phyloP scores from a whole-genome alignment of 345 rosid genomes.

The Lenwebbia sp. region DNA sequence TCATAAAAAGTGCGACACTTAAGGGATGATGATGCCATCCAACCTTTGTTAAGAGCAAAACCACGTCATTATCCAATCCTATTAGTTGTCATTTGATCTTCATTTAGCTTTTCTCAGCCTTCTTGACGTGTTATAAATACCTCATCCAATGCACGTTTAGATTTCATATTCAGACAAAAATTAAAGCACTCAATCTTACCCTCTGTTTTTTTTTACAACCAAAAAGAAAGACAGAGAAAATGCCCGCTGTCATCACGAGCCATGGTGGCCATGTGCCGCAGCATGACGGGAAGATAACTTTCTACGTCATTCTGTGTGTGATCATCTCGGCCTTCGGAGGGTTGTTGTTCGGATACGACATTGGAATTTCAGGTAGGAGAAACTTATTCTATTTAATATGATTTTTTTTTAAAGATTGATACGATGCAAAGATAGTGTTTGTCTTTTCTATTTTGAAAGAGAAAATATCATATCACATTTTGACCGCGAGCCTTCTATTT shows the following conservation, averaged over 20 bases:
- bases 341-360: constrained; percentile 10
- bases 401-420: neutral
- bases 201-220: neutral
- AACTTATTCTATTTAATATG: neutral
- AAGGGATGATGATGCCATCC: neutral
- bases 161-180: neutral
- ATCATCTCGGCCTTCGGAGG: constrained; percentile 55
- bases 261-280: constrained; percentile 12
- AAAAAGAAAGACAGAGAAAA: neutral
- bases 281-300: constrained; percentile 25
- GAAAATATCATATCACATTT: neutral
- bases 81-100: neutral
- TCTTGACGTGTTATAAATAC: neutral
- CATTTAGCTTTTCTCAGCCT: neutral
- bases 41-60: neutral
- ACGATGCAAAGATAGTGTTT: neutral
- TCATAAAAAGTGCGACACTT: neutral
- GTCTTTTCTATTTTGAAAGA: neutral
- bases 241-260: constrained; percentile 21
- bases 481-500: neutral
- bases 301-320: constrained; percentile 23
- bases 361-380: constrained; percentile 47
- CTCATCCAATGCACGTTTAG: neutral
- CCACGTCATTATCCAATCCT: neutral
- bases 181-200: neutral